phyloP scores from a whole-genome alignment of 176 grass and related monocot genomes.

The Phoenix dactylifera region DNA sequence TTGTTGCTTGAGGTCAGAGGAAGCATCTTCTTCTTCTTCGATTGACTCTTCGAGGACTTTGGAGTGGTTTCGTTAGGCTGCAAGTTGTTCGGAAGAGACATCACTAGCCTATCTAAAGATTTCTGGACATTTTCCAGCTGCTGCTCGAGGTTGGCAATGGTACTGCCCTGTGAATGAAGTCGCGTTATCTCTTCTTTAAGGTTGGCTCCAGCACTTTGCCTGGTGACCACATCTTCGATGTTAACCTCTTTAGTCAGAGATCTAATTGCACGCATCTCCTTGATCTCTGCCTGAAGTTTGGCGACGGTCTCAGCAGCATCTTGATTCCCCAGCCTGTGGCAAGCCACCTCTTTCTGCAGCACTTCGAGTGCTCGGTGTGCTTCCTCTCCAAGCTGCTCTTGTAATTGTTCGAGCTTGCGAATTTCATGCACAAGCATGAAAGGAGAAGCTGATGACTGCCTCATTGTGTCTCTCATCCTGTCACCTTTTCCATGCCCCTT shows the following conservation, averaged over 20 bases:
- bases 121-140: slow-evolving; percentile 87
- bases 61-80: slow-evolving; percentile 32
- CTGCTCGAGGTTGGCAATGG: slow-evolving; percentile 80
- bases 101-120: slow-evolving; percentile 84
- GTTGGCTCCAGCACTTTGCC: slow-evolving; percentile 40
- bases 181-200: slow-evolving; percentile 87
- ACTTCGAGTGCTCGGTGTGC: slow-evolving; percentile 85
- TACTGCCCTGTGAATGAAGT: slow-evolving; percentile 75
- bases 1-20: slow-evolving; percentile 55
- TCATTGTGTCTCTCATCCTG: slow-evolving; percentile 29
- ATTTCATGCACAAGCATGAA: slow-evolving; percentile 89
- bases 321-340: slow-evolving; percentile 90
- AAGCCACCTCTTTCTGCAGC: slow-evolving; percentile 87
- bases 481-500: slow-evolving; percentile 19
- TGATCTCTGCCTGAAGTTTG: slow-evolving; percentile 83
- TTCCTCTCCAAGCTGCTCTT: slow-evolving; percentile 85
- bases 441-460: slow-evolving; percentile 76
- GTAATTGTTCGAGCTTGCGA: slow-evolving; percentile 82
- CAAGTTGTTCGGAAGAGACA: slow-evolving; percentile 72
- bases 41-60: slow-evolving; percentile 45
- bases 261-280: slow-evolving; percentile 60
- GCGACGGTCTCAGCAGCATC: slow-evolving; percentile 91
- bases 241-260: slow-evolving; percentile 45
- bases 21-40: slow-evolving; percentile 68
- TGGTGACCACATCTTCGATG: slow-evolving; percentile 20